These are phyloP conservation scores for Boletus pseudopeckii DNA, from an alignment of 768 basidiomycete genomes.

Conservation along the genomic window DNA sequence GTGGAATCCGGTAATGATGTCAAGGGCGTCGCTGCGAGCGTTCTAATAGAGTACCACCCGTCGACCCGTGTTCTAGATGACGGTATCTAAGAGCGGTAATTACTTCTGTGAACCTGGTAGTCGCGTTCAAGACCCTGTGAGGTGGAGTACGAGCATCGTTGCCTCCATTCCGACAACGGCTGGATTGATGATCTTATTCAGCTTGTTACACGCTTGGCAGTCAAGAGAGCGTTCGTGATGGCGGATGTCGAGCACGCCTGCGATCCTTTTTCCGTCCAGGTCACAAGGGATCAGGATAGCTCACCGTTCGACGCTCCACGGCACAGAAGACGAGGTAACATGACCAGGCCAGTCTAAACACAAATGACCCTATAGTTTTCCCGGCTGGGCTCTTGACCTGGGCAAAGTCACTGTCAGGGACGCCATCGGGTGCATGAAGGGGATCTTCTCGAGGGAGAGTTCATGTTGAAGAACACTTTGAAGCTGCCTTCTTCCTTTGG, in stretches of 20 bases:
- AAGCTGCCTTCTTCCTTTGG: constrained; percentile 27
- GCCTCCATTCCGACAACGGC: constrained; percentile 12
- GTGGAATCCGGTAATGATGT: constrained; percentile 19
- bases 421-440: background rate
- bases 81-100: constrained; percentile 13
- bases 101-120: constrained; percentile 12
- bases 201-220: background rate
- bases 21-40: constrained; percentile 17
- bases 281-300: background rate
- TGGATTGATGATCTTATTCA: background rate
- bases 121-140: constrained; percentile 21
- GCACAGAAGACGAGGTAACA: background rate
- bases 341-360: background rate
- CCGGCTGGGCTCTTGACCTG: constrained; percentile 6
- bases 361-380: background rate
- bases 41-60: constrained; percentile 9
- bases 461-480: constrained; percentile 32
- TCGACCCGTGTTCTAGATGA: constrained; percentile 11
- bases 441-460: constrained; percentile 26
- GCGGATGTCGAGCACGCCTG: background rate
- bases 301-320: background rate
- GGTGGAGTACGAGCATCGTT: constrained; percentile 26
- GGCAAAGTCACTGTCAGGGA: constrained; percentile 27
- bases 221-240: background rate
- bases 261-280: too few species aligned